Conservation (phyloP, 169 alveolate genomes). For the Eimeria sp. region DNA sequence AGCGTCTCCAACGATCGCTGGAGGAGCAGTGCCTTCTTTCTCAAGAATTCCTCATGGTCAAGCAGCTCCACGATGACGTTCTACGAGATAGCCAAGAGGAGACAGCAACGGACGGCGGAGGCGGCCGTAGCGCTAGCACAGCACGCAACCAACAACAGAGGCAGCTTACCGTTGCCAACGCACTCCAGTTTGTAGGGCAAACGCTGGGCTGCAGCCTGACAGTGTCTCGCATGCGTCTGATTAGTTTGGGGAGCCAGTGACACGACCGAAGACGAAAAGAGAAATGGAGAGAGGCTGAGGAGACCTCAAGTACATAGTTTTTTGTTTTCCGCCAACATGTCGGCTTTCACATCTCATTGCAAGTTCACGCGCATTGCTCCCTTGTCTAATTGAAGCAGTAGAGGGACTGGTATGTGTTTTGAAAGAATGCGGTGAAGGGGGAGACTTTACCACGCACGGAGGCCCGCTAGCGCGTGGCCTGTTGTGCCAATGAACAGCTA, state of each 20-base stretch:
- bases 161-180: slow-evolving; percentile 23
- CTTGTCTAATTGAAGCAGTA: not conserved
- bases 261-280: not conserved
- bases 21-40: slow-evolving; percentile 48
- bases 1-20: not conserved
- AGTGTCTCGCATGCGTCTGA: slow-evolving; percentile 33
- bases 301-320: not conserved
- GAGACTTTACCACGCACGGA: not conserved
- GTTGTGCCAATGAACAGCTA: not conserved
- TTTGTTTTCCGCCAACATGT: not conserved
- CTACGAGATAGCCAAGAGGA: not conserved
- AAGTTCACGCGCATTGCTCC: not conserved
- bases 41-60: slow-evolving; percentile 44
- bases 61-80: not conserved
- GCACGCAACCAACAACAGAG: not conserved
- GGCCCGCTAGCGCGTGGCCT: not conserved
- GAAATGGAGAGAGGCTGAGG: not conserved
- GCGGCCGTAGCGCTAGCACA: not conserved
- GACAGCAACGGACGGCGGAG: not conserved
- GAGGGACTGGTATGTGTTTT: not conserved
- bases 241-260: slow-evolving; percentile 11
- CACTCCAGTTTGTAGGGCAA: slow-evolving; percentile 23
- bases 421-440: not conserved
- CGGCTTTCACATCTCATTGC: not conserved
- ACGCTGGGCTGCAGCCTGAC: slow-evolving; percentile 41